Conservation (phyloP, 2,329 filamentous ascomycete genomes). For the Neopestalotiopsis clavispora region DNA sequence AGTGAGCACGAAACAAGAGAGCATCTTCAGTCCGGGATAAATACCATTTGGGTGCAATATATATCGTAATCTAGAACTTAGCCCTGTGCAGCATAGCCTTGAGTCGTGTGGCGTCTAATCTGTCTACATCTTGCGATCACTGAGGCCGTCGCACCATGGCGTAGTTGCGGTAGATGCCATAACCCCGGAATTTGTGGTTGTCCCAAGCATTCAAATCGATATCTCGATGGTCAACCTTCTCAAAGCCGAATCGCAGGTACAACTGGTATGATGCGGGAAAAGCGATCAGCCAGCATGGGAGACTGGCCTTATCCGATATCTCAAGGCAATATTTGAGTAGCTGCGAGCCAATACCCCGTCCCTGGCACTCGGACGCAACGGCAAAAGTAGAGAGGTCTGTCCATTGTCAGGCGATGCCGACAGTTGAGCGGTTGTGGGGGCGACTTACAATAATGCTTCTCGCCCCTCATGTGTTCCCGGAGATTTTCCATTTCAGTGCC, state of each 20-base stretch:
- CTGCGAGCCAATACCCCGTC: slow-evolving; percentile 20
- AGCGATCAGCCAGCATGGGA: slow-evolving; percentile 20
- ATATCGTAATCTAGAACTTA: background rate
- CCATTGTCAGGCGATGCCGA: background rate
- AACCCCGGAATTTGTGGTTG: slow-evolving; percentile 19
- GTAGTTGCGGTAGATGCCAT: slow-evolving; percentile 21
- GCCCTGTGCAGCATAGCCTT: background rate
- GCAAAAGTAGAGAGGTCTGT: slow-evolving; percentile 21
- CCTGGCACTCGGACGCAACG: slow-evolving; percentile 17
- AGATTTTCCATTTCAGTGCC: slow-evolving; percentile 18
- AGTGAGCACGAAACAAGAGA: slow-evolving; percentile 29
- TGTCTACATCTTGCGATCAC: background rate
- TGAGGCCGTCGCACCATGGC: slow-evolving; percentile 20
- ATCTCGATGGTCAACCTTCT: slow-evolving; percentile 20
- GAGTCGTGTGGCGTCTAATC: background rate
- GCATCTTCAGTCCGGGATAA: background rate
- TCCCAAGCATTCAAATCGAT: slow-evolving; percentile 21
- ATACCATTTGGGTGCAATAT: background rate
- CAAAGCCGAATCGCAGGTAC: slow-evolving; percentile 20
- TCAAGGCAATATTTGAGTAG: slow-evolving; percentile 19
- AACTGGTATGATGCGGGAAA: slow-evolving; percentile 21
- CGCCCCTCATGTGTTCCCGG: slow-evolving; percentile 18
- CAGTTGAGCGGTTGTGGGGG: background rate
- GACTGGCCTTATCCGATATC: slow-evolving; percentile 19
- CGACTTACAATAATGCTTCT: slow-evolving; percentile 20